phyloP scores from a whole-genome alignment of 208 protist genomes.

The Herpetomonas samuelpessoai region DNA sequence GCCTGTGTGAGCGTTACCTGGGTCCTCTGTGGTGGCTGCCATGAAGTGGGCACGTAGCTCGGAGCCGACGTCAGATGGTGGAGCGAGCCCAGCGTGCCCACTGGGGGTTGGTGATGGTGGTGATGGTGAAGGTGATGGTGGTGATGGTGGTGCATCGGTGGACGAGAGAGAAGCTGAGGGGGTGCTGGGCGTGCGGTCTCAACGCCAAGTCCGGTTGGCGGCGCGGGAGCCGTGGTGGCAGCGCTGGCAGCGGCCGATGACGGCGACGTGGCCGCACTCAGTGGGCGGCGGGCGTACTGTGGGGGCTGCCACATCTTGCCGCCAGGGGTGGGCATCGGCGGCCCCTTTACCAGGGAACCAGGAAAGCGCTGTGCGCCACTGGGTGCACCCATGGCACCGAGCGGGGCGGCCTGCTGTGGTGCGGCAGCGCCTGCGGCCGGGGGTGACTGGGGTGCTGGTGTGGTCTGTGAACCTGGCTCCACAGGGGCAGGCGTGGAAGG shows the following conservation, averaged over 20 bases:
- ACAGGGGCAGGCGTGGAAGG: no score
- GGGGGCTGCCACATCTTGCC: slow-evolving; percentile 18
- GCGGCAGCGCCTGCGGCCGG: not conserved
- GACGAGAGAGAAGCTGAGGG: not conserved
- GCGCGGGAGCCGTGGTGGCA: not conserved
- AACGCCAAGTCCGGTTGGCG: no score
- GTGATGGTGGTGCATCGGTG: not conserved
- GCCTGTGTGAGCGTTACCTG: not conserved
- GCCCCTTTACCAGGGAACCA: not conserved
- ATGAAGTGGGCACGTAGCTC: not conserved
- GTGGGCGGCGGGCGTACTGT: slow-evolving; percentile 23
- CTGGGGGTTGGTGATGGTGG: not conserved
- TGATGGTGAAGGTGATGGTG: not conserved
- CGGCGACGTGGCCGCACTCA: slow-evolving; percentile 9
- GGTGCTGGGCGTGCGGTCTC: no score
- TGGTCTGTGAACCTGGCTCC: no score
- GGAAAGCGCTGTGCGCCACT: not conserved
- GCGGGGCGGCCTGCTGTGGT: no score
- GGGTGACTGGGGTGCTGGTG: not conserved
- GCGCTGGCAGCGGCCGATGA: not conserved
- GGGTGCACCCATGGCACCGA: no score
- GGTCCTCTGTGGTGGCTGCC: not conserved
- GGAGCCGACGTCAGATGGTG: not conserved
- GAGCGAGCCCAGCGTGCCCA: not conserved
- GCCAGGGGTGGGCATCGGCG: not conserved